phyloP scores from a whole-genome alignment of 1,284 basidiomycete species.

The Thecaphora thlaspeos region DNA sequence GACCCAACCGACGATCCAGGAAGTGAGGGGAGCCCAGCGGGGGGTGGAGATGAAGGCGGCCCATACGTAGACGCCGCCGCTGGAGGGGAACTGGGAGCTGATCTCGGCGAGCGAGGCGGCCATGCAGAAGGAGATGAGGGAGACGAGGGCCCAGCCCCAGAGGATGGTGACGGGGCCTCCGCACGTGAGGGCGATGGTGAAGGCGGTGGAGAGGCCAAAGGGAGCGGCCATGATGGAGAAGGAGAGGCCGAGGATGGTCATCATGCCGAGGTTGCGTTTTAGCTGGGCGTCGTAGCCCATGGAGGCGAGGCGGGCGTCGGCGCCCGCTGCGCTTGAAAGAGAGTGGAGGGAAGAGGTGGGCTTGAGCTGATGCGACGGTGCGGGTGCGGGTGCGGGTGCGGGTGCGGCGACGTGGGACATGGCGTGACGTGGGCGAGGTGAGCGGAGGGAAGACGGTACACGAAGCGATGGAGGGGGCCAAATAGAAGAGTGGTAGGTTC shows the following conservation, averaged over 20 bases:
- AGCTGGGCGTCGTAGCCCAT: constrained; percentile 61
- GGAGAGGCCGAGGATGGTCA: constrained; percentile 60
- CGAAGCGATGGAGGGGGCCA: too few species aligned
- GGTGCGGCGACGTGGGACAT: too few species aligned
- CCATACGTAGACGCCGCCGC: constrained; percentile 62
- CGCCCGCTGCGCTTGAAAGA: constrained; percentile 39
- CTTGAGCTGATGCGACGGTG: too few species aligned
- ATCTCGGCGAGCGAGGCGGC: constrained; percentile 61
- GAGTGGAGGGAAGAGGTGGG: constrained; percentile 36
- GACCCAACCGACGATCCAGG: constrained; percentile 62
- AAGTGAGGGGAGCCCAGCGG: constrained; percentile 59
- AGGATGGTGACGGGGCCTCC: constrained; percentile 59
- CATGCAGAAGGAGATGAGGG: constrained; percentile 60
- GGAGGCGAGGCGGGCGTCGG: constrained; percentile 56
- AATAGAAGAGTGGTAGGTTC: too few species aligned
- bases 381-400: too few species aligned
- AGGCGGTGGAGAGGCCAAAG: constrained; percentile 59
- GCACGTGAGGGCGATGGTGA: constrained; percentile 60
- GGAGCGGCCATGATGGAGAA: constrained; percentile 61
- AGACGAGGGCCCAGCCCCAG: constrained; percentile 61
- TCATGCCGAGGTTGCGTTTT: constrained; percentile 60
- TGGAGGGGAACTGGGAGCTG: constrained; percentile 61
- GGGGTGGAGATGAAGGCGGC: constrained; percentile 60
- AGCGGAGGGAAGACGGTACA: too few species aligned
- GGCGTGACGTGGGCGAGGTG: too few species aligned